phyloP scores from a whole-genome alignment of 2,329 filamentous ascomycete species.

The Neofusicoccum cordaticola region DNA sequence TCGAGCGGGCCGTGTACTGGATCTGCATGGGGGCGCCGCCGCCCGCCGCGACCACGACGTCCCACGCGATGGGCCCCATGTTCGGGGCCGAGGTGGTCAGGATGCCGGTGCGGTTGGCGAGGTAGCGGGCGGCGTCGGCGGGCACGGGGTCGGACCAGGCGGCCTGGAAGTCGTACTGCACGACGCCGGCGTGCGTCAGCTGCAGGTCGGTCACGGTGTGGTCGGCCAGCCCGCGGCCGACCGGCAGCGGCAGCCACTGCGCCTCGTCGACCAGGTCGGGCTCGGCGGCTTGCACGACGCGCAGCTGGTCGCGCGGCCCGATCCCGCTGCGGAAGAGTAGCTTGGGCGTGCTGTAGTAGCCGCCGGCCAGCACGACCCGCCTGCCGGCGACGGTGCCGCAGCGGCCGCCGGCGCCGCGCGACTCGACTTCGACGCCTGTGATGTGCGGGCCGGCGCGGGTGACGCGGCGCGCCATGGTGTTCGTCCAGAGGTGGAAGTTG shows the following conservation, averaged over 20 bases:
- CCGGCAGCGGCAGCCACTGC: constrained; percentile 52
- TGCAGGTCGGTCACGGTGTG: constrained; percentile 58
- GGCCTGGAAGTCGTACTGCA: constrained; percentile 64
- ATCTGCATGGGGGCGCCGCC: constrained; percentile 49
- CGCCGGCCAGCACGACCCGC: constrained; percentile 66
- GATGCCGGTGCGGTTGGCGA: constrained; percentile 54
- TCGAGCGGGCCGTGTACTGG: constrained; percentile 65
- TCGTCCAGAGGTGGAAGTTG: constrained; percentile 67
- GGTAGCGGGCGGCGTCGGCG: constrained; percentile 41
- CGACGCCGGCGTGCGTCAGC: constrained; percentile 50
- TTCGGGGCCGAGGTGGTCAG: constrained; percentile 64
- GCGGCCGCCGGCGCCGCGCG: constrained; percentile 57
- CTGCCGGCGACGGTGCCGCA: constrained; percentile 62
- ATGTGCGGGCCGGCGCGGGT: constrained; percentile 60
- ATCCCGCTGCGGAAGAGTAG: constrained; percentile 68
- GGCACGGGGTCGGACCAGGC: constrained; percentile 51
- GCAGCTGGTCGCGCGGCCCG: constrained; percentile 54
- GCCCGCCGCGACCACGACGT: constrained; percentile 47
- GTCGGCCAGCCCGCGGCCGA: constrained; percentile 52
- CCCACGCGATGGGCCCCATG: constrained; percentile 62
- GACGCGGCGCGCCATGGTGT: constrained; percentile 63
- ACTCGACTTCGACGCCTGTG: constrained; percentile 66
- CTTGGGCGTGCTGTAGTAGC: constrained; percentile 66
- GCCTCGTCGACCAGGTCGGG: constrained; percentile 42
- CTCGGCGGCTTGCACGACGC: constrained; percentile 43